Conservation (phyloP, 176 grass and related monocot genomes). For the Eragrostis nindensis region DNA sequence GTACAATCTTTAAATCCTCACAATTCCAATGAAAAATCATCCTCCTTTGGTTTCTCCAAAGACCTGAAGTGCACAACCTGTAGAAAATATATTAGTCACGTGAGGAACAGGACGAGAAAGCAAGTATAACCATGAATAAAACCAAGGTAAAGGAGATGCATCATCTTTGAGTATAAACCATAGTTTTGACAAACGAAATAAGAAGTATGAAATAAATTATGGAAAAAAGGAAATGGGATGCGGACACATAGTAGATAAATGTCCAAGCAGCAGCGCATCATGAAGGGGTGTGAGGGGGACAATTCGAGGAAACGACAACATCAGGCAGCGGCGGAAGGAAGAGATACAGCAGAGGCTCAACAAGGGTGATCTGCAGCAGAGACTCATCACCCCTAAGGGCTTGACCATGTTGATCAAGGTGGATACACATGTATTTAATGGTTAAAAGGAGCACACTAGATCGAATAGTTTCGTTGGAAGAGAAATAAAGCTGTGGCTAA, state of each 20-base stretch:
- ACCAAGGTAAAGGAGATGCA: background rate
- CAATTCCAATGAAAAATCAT: constrained; percentile 86
- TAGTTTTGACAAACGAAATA: constrained; percentile 27
- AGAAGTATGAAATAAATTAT: constrained; percentile 12
- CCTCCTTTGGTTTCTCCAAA: constrained; percentile 91
- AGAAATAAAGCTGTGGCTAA: background rate
- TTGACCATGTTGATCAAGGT: constrained; percentile 5
- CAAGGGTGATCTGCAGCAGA: background rate
- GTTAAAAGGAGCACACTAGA: background rate
- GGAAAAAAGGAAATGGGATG: constrained; percentile 1
- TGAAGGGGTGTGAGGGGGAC: background rate
- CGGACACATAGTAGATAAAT: background rate
- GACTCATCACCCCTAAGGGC: background rate
- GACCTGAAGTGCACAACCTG: constrained; percentile 86
- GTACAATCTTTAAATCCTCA: constrained; percentile 43
- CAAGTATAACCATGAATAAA: constrained; percentile 8
- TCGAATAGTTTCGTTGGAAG: background rate
- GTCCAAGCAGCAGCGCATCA: background rate
- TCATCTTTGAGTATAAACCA: constrained; percentile 8
- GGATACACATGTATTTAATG: constrained; percentile 6
- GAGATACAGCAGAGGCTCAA: background rate
- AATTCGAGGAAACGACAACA: constrained; percentile 1
- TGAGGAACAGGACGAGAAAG: constrained; percentile 1
- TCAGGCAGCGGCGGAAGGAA: background rate
- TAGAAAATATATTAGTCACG: constrained; percentile 23